A percentile compares a stretch with the other conserved stretches of the same genome.
These are phyloP conservation scores for Chaetomium olivaceum DNA, from an alignment of 2,329 filamentous ascomycete genomes.

Conservation along the genomic window DNA sequence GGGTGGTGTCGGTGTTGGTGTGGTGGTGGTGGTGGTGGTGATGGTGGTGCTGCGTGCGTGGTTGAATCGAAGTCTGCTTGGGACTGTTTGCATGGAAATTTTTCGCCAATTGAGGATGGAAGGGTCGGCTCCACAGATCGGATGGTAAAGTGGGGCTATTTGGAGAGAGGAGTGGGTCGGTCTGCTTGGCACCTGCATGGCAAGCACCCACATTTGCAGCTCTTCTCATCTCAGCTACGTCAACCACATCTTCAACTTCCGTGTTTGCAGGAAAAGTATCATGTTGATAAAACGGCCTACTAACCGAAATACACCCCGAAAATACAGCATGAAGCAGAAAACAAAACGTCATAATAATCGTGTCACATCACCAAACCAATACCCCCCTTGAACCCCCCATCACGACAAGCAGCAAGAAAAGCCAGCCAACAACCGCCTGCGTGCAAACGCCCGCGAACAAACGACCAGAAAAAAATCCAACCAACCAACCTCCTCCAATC, in stretches of 20 bases:
- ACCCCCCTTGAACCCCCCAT: neutral
- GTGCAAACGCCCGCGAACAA: neutral
- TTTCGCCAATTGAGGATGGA: slow-evolving; percentile 14
- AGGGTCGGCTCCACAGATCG: neutral
- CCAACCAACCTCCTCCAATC: neutral
- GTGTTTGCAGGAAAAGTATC: no score
- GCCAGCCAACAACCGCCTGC: neutral
- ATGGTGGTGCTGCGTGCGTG: slow-evolving; percentile 1
- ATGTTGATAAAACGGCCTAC: neutral
- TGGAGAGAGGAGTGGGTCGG: neutral
- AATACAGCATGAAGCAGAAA: slow-evolving; percentile 12
- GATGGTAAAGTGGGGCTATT: neutral
- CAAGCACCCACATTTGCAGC: neutral
- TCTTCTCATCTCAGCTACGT: neutral
- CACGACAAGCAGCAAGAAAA: neutral
- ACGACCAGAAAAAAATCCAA: neutral
- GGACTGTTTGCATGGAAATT: slow-evolving; percentile 13
- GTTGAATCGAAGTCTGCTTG: neutral
- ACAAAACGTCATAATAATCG: slow-evolving; percentile 9
- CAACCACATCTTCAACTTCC: no score
- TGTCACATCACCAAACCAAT: slow-evolving; percentile 9
- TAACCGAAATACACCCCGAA: slow-evolving; percentile 2
- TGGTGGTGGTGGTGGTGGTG: slow-evolving; percentile 4
- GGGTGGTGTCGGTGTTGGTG: neutral
- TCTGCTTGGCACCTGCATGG: neutral